Base-by-base conservation (phyloP, 148 eudicot species). In the Dysphania ambrosioides region DNA sequence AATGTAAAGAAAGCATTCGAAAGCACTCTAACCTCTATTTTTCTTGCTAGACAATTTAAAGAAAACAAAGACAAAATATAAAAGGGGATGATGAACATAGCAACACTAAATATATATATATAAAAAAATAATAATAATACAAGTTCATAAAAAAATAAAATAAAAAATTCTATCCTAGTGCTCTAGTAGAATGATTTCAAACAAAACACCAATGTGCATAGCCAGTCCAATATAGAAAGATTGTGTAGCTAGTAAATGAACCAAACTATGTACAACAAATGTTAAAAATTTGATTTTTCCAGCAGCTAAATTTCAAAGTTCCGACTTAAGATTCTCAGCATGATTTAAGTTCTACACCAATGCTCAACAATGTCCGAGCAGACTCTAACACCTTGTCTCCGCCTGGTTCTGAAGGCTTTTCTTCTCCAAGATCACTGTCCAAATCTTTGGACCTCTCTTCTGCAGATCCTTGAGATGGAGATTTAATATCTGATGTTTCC, bases 271-370 rank as follows among this genome's bases (percentile, higher is more conserved):
- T 67, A 67, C 71, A 67, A 40, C 24, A 32, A n/a, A 3, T 11
- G 55, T 67, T 11, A 40, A 44, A 31, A 26, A 24, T 67, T 53
- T 6, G 12, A 24, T 24, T 11, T 67, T 26, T 18, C 23, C 70
- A 44, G 23, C 40, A 36, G 19, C 57, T 34, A 71, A 64, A 1
- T 10, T 21, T 58, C 60, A 57, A 27, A 61, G 32, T 40, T 19
- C 15, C 6, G 31, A 24, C 70, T 8, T 64, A 47, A 5, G 3
- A 4, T 66, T 23, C 67, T 75, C 79, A 82, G 78, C 80, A 79
- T 51, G 82, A 85, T 74, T 91, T 87, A 80, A 91, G 90, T 79
- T 91, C 93, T 24, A 89, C 83, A 10, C 91, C 93, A 55, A 91
- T 82, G 70, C 90, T 86, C 71, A 89, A 74, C 26, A 87, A 82